A percentile compares a stretch with the other conserved stretches of the same genome.
Conservation (phyloP, 257 asterid genomes). For the Parsonsia alboflavescens region DNA sequence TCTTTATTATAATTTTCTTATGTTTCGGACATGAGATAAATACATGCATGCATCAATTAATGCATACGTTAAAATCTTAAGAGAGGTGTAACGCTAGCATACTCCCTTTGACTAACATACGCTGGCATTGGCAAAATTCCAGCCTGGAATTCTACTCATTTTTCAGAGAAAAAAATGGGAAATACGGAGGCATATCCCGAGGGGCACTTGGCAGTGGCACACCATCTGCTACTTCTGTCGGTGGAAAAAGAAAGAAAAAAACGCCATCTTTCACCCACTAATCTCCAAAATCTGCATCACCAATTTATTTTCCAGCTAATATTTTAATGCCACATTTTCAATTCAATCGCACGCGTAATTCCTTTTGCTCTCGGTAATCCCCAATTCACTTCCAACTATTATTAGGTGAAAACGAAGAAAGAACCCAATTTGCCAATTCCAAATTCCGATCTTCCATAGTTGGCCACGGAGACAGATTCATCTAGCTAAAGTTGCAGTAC, state of each 20-base stretch:
- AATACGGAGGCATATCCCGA: neutral
- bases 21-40: no score
- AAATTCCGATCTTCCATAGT: neutral
- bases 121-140: no score
- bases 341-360: neutral
- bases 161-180: no score
- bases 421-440: neutral
- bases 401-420: neutral
- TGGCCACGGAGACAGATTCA: neutral
- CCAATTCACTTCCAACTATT: neutral
- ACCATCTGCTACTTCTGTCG: slow-evolving; percentile 3
- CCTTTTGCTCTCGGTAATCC: neutral
- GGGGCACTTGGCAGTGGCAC: neutral
- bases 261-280: no score
- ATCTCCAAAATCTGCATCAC: neutral
- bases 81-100: no score
- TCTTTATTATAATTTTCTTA: no score
- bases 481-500: slow-evolving; percentile 4
- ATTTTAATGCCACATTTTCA: no score
- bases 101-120: no score
- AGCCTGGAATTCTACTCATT: no score
- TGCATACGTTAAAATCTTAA: no score
- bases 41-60: no score
- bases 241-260: neutral
- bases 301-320: neutral